A percentile compares a stretch with the other conserved stretches of the same genome.
Conservation (phyloP, 202 grass and related monocot genomes). For the Hordeum pubiflorum region DNA sequence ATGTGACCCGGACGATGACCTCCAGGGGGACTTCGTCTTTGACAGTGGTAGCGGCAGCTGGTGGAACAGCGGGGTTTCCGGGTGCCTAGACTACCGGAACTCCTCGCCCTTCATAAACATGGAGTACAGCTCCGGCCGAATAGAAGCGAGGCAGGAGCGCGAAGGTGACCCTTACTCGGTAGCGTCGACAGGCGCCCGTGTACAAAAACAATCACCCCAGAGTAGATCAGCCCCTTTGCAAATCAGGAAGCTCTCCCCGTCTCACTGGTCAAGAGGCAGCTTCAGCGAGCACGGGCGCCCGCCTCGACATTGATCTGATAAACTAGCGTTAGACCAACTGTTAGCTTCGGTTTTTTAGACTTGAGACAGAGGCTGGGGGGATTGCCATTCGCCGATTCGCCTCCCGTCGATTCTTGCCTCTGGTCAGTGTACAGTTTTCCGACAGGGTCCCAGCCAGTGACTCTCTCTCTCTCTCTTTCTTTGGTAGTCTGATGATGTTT, state of each 20-base stretch:
- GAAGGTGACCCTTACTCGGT: constrained; percentile 19
- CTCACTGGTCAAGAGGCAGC: constrained; percentile 71
- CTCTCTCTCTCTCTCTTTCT: not conserved
- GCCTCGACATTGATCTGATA: constrained; percentile 36
- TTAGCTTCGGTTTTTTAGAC: constrained; percentile 40
- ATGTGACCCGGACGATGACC: constrained; percentile 45
- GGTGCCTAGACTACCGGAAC: constrained; percentile 32
- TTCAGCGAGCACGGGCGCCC: constrained; percentile 62
- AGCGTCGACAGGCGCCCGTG: constrained; percentile 20
- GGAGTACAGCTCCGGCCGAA: constrained; percentile 73
- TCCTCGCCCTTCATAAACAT: constrained; percentile 73
- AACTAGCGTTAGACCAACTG: constrained; percentile 34
- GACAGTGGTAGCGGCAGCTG: constrained; percentile 49
- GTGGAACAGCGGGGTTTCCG: constrained; percentile 34
- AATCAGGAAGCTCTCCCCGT: constrained; percentile 47
- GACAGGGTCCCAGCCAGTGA: constrained; percentile 11
- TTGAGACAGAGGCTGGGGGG: constrained; percentile 30
- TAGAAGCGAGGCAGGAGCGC: constrained; percentile 27
- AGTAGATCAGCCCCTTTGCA: constrained; percentile 72
- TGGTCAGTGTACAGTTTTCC: constrained; percentile 45
- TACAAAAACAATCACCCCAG: constrained; percentile 32
- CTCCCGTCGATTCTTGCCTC: constrained; percentile 37
- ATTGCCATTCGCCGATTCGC: constrained; percentile 24
- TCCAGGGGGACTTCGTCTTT: constrained; percentile 34
- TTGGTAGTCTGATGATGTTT: constrained; percentile 32